Evolutionary conservation across 257 asterid genomes (phyloP).

Genomic region (Leptodermis oblonga): DNA sequence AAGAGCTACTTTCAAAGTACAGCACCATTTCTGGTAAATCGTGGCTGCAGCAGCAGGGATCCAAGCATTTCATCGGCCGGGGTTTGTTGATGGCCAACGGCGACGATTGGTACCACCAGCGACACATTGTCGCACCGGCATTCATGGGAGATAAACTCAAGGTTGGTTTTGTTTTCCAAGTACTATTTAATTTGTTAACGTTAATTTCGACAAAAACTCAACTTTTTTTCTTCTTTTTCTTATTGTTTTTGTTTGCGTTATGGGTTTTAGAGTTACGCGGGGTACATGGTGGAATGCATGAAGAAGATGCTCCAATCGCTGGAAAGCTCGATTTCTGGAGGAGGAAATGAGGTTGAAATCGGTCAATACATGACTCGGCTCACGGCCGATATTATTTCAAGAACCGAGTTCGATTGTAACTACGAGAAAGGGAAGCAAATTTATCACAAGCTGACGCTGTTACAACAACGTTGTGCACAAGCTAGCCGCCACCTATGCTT

Average conservation of each 20-base stretch:
- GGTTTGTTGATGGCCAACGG: slow-evolving; percentile 96
- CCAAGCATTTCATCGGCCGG: slow-evolving; percentile 76
- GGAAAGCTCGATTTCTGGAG: slow-evolving; percentile 27
- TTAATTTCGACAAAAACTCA: not conserved
- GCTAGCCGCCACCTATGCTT: slow-evolving; percentile 63
- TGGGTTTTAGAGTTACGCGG: slow-evolving; percentile 56
- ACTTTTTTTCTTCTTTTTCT: not conserved
- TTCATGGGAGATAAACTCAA: slow-evolving; percentile 80
- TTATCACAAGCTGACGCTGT: slow-evolving; percentile 45
- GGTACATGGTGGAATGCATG: slow-evolving; percentile 81
- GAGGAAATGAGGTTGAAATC: slow-evolving; percentile 61
- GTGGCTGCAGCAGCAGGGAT: slow-evolving; percentile 81
- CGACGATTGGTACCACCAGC: slow-evolving; percentile 73
- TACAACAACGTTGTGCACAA: slow-evolving; percentile 63
- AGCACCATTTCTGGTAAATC: slow-evolving; percentile 71
- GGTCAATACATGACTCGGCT: slow-evolving; percentile 72
- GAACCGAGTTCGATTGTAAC: slow-evolving; percentile 72
- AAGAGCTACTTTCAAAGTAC: slow-evolving; percentile 64
- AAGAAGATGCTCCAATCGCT: slow-evolving; percentile 51
- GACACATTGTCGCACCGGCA: slow-evolving; percentile 90
- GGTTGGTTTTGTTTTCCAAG: no score
- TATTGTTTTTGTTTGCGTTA: not conserved
- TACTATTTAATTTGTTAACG: not conserved
- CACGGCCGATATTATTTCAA: slow-evolving; percentile 84
- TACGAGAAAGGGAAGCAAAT: slow-evolving; percentile 79